Base-by-base conservation (phyloP, 805 yeast species). In the Zygosaccharomyces rouxii region DNA sequence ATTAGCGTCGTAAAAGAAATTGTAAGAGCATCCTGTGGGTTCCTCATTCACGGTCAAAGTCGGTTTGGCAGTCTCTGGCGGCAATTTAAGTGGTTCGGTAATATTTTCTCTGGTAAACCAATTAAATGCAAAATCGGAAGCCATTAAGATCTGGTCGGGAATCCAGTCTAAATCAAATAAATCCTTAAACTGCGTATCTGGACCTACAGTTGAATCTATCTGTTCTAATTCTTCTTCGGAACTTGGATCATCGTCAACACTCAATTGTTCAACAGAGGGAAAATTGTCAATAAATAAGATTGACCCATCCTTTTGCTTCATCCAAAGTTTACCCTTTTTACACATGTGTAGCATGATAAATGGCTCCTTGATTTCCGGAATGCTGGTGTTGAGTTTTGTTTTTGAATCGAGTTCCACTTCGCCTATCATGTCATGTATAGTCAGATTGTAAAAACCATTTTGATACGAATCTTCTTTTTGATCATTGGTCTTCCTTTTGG, bases 141-240 rank as follows among this genome's bases (percentile, higher is more conserved):
- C 39, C n/a, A 44, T 37, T 14, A 52, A 41, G 10, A 49, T 39
- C 14, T 35, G 43, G 29, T 46, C 41, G 3, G 55, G 50, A 19
- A 35, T 46, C 44, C 49, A 42, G 18, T 52, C 43, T 22, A 52
- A 37, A 37, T 52, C 55, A 22, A 52, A 46, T 21, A 44, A 44
- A 10, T 44, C 44, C 21, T 40, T 49, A n/a, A 42, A 41, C 10
- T 28, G 35, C 18, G 33, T n/a, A 29, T 18, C 35, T 13, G 22
- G 16, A 18, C 7, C 4, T 25, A 13, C 10, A 2, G 28, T 13
- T 4, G 33, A 7, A 13, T 19, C 37, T 4, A 6, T 7, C 7
- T 33, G 10, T 9, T 14, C 37, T 14, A 21, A 16, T 14, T 18
- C 37, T 13, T 30, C 33, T 3, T 11, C 37, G 7, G 37, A 16